Base-by-base conservation (phyloP, 2,329 filamentous ascomycete species). In the Mollisiaceae sp. region DNA sequence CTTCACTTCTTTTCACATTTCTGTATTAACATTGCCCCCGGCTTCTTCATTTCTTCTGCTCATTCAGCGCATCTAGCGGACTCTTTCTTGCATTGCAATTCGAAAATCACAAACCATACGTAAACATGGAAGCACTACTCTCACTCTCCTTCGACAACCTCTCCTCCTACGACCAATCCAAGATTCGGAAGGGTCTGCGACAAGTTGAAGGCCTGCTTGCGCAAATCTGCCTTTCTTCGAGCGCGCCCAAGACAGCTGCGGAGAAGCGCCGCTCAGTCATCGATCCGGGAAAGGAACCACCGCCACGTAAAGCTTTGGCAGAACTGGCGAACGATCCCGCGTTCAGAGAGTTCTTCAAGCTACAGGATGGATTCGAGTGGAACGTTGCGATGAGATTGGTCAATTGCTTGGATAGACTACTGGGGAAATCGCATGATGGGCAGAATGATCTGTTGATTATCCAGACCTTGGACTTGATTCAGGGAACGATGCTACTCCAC, bases 281-380 rank as follows among this genome's bases (percentile, higher is more conserved):
- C 67, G 79, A 83, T 77, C 76, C 75, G 60, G 66, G 72, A 69
- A 69, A 75, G 62, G 70, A 73, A 70, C 67, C 78, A 62, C 78
- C 80, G 58, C 73, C 77, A 27, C 72, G 77, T 2, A 93, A 92
- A 79, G 83, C 84, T 15, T 83, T 97, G 59, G 81, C 82, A 24
- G 89, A 93, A 64, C 81, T 97, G 68, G 85, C 86, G 59, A 86
- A 89, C 69, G 95, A 98, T 78, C 92, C 91, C 22, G 94, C 94
- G 22, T 98, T 97, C 77, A 85, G 92, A 71, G 93, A 97, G 79
- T 98, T 98, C 82, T 97, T 97, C 82, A 93, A 97, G 77, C 78
- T 98, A 70, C 95, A 99, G 78, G 94, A 98, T 76, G 92, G 94
- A 2, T 99, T 99, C 76, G 93, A 98, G 81, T 98, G 93, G 91